Evolutionary conservation across 106 monocot genomes (phyloP), one percentile per base, ranked within the genome.

Genomic region (Alisma plantagoaquatica): DNA sequence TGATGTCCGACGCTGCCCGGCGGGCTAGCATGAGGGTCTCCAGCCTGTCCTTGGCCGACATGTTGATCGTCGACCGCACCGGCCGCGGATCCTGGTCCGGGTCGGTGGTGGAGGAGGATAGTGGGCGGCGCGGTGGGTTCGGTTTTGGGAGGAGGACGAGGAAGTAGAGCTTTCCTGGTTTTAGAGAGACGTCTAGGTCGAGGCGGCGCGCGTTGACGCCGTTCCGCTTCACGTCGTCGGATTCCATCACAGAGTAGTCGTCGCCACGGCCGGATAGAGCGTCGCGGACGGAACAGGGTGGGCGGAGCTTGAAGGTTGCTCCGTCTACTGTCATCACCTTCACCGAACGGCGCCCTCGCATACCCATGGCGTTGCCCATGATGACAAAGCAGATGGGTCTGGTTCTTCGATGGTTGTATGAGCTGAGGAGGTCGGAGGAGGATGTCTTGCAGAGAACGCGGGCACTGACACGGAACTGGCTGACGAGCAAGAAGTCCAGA

Each of bases 41-140:
- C 17, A 66, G 48, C 33, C 66, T 45, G 18, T 66, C 66, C 26
- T 57, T 66, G 14, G 66, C 66, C 26, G 66, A 56, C 57, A 66
- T 66, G 18, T 56, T 27, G 55, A 66, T 66, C 45, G 44, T 49
- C 4, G 66, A 66, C n/a, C 49, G 66, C 16, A 49, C 66, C 20
- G n/a, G n/a, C 57, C 32, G 20, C 66, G 33, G 4, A 19, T 28
- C 27, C 51, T 29, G 10, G 27, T 29, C 24, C 38, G 29, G 43
- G 20, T 12, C 16, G 6, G 15, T 0, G 31, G 17, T n/a, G 44
- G 15, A n/a, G 48, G 56, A 3, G 43, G 46, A 12, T 10, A 17
- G 65, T 10, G 55, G 38, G n/a, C n/a, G n/a, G n/a, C n/a, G n/a
- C n/a, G n/a, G n/a, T n/a, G n/a, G n/a, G n/a, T n/a, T n/a, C 20